Base-by-base conservation (phyloP, 1,139 yeast genomes). In the Yamadazyma atlantica region DNA sequence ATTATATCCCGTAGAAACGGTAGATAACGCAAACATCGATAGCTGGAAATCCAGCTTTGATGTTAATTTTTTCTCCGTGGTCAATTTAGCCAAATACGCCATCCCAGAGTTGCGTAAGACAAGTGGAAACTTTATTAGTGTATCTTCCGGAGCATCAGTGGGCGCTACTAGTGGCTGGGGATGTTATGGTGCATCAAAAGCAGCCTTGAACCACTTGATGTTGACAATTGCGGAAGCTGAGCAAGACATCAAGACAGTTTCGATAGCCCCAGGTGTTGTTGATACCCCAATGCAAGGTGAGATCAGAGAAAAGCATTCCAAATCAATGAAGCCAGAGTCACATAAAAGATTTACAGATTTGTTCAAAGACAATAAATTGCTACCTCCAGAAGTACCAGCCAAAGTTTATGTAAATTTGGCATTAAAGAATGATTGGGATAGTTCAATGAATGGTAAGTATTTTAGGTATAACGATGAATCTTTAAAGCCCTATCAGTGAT, bases 231-330 rank as follows among this genome's bases (percentile, higher is more conserved):
- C 87, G 1, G 68, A 63, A 4, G 96, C 87, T 50, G 90, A 85
- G 55, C 61, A 68, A 2, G 75, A 69, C 0, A 65, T 89, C 15
- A 65, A 66, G 34, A 69, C 85, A 3, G 64, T 87, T 9, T 70
- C 96, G 0, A 72, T 90, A 17, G 96, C 96, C 2, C 97, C 97
- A 0, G 97, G 97, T 3, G 95, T 87, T 1, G 97, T 90, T 2
- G 88, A 85, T 55, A 89, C 97, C 0, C 69, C 66, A 15, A 90
- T 90, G 97, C 97, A 90, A 62, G 55, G 52, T 10, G 82, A 78
- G 41, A 88, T 90, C 40, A 76, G 97, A 53, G 82, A 77, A 17
- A 55, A 52, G 42, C 75, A 75, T 51, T 78, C 79, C 1, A 48
- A 54, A 9, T 62, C 64, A 26, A 87, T 88, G 96, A 64, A 71